Evolutionary conservation across 768 basidiomycete species (phyloP).

Genomic region (Mycena capillaripes): DNA sequence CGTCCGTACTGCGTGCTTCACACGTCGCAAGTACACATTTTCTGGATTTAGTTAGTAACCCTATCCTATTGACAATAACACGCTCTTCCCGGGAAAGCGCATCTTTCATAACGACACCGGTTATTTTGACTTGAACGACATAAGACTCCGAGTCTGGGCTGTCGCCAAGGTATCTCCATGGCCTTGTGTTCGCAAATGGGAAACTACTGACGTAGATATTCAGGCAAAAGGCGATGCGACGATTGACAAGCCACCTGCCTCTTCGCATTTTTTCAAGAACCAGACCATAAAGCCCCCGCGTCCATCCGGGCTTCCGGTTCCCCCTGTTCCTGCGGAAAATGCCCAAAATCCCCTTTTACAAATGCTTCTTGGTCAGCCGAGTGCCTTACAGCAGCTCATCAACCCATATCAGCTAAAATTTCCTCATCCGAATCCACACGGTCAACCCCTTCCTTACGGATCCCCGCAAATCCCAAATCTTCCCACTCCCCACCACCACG

Average conservation of each 20-base stretch:
- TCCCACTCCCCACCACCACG: not conserved
- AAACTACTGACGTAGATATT: not conserved
- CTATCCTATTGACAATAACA: not conserved
- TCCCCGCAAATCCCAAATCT: not conserved
- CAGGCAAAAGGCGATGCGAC: slow-evolving; percentile 5
- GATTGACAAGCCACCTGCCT: not conserved
- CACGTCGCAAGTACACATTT: no score
- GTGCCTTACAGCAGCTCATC: not conserved
- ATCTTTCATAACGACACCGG: slow-evolving; percentile 3
- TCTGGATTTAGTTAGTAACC: no score
- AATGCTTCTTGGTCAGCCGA: not conserved
- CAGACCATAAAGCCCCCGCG: slow-evolving; percentile 2
- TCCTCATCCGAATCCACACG: not conserved
- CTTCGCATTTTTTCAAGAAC: not conserved
- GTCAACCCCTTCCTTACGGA: not conserved
- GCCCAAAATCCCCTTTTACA: not conserved
- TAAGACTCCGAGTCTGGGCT: slow-evolving; percentile 2
- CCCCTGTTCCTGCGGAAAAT: not conserved
- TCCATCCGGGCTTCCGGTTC: not conserved
- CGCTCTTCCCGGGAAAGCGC: slow-evolving; percentile 5
- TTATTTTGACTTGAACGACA: not conserved
- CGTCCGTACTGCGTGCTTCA: no score
- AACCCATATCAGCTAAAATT: no score
- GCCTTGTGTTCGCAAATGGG: not conserved
- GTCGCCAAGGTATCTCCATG: not conserved